Base-by-base conservation (phyloP, 176 grass and related monocot genomes). In the Rhynchospora pubera region DNA sequence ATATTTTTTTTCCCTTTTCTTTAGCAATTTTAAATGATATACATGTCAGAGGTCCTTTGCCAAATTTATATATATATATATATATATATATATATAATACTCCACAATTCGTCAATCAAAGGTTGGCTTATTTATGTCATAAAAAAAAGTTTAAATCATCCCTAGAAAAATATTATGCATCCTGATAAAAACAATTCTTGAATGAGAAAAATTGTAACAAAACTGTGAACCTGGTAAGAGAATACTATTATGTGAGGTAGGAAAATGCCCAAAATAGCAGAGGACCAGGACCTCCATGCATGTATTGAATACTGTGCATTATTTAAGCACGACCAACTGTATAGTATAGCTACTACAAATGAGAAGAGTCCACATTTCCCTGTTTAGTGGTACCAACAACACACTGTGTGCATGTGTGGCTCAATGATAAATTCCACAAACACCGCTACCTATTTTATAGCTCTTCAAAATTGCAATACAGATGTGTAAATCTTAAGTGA, bases 351-450 rank as follows among this genome's bases (percentile, higher is more conserved):
- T 28, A 75, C 22, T 52, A 75, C 48, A 42, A 75, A 75, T 75
- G 47, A 55, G 47, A 51, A 53, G 21, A 75, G 71, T 30, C 47
- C 71, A 45, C 47, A 75, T 55, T 73, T 52, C 21, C 12, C 71
- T 75, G 47, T 75, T 48, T 26, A 19, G 71, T 75, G 71, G 71
- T 75, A 53, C 71, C 71, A 53, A 30, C 46, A 75, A 53, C 21
- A 75, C 45, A 75, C 47, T 75, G 22, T 75, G 71, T 30, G 71
- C 71, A 75, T 75, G 71, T 75, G 71, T 75, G 71, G 71, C 45
- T 75, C 71, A 26, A 53, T 75, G 12, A 43, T 45, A 75, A 22
- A 75, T 8, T 26, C 71, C 71, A 51, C 44, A 75, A 14, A 75
- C 52, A 53, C 71, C 22, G 46, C 6, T 53, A 55, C 21, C 48